Evolutionary conservation across 2,329 filamentous ascomycete genomes (phyloP), one percentile per base, ranked within the genome.

Genomic region (Madurella fahalii): DNA sequence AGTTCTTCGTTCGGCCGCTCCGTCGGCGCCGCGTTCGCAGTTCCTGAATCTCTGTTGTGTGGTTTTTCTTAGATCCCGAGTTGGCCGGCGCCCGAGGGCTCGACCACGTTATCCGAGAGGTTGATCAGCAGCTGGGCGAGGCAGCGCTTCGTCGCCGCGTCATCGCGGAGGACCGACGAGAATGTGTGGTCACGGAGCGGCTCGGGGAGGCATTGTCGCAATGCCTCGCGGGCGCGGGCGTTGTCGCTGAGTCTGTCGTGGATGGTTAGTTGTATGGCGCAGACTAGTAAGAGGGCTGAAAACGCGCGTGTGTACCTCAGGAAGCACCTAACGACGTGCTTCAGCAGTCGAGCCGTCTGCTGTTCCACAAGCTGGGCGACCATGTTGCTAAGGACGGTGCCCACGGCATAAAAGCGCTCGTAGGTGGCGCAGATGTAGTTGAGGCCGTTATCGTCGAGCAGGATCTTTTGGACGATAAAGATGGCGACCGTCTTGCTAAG

Each of bases 381-480:
- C 94, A 99, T 99, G 69, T 97, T 99, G 76, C 90, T 96, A 40
- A 99, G 77, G 5, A 99, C 94, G 1, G 94, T 99, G 5, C 94
- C 94, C 5, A 99, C 94, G 8, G 94, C 94, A 65, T 97, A 99
- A 74, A 99, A 99, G 17, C 94, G 84, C 77, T 99, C 94, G 66
- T 99, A 99, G 0, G 94, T 99, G 61, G 95, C 93, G 74, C 94
- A 99, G 56, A 99, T 99, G 72, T 99, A 99, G 67, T 94, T 94
- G 59, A 99, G 81, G 4, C 94, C 94, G 65, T 95, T 93, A 66
- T 99, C 94, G 68, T 99, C 94, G 2, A 99, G 82, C 50, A 99
- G 76, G 25, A 99, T 99, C 80, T 99, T 99, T 74, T 99, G 94
- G 16, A 99, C 94, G 65, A 99, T 99, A 77, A 99, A 99, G 66